phyloP scores from a whole-genome alignment of 129 eudicot species.

The Pseudognaphalium luteoalbum region DNA sequence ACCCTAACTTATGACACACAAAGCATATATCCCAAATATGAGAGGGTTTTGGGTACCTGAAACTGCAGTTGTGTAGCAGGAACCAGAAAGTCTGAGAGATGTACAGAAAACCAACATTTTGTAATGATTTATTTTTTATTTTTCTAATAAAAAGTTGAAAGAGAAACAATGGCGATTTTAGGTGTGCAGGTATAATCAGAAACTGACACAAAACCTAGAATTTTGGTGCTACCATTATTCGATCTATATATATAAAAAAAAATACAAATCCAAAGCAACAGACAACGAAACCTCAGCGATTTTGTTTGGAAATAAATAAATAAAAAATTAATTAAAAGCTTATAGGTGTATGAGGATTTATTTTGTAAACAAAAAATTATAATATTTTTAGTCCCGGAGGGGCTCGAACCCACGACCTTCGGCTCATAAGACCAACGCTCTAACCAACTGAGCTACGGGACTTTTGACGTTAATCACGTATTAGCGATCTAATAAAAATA shows the following conservation, averaged over 20 bases:
- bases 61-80: slow-evolving; percentile 18
- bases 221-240: slow-evolving; percentile 14
- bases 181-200: slow-evolving; percentile 23
- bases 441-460: slow-evolving; percentile 99
- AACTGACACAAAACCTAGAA: slow-evolving; percentile 26
- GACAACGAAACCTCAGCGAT: not conserved
- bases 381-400: slow-evolving; percentile 65
- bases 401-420: slow-evolving; percentile 99
- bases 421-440: slow-evolving; percentile 99
- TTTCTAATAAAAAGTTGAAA: not conserved
- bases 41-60: slow-evolving; percentile 19
- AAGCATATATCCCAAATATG: not conserved
- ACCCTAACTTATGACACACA: not conserved
- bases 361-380: not conserved
- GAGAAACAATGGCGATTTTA: slow-evolving; percentile 17
- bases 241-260: not conserved
- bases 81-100: not conserved
- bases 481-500: not conserved
- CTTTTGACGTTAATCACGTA: not conserved
- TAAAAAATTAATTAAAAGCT: not conserved
- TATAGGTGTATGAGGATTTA: too few species aligned
- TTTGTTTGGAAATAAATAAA: not conserved
- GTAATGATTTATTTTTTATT: not conserved
- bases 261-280: not conserved
- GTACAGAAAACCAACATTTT: not conserved